Conservation (phyloP, 495 filamentous ascomycete species). For the Hypomontagnella submonticulosa region DNA sequence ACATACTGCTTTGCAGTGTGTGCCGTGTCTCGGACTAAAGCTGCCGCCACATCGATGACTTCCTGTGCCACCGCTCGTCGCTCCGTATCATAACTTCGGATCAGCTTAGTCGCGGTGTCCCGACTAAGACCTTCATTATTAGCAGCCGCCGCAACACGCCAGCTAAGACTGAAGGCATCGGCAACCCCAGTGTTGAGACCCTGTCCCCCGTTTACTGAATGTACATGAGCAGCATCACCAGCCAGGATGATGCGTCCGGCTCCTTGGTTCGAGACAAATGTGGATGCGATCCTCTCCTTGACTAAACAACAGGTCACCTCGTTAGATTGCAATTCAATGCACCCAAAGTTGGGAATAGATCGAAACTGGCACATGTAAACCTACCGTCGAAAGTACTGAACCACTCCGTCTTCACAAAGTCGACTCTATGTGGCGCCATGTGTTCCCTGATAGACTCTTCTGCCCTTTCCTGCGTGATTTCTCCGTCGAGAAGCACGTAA, state of each 20-base stretch:
- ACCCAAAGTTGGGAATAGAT: background rate
- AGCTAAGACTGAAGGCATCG: slow-evolving; percentile 60
- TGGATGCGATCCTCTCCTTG: slow-evolving; percentile 42
- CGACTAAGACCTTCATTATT: slow-evolving; percentile 14
- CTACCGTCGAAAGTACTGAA: slow-evolving; percentile 46
- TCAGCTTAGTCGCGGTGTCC: slow-evolving; percentile 42
- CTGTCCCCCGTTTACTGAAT: slow-evolving; percentile 62
- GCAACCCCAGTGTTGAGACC: slow-evolving; percentile 62
- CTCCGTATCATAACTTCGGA: slow-evolving; percentile 63
- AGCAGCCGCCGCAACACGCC: slow-evolving; percentile 43
- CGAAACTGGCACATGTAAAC: background rate
- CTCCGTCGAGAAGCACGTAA: slow-evolving; percentile 44
- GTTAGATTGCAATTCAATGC: slow-evolving; percentile 1
- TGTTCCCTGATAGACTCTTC: slow-evolving; percentile 43
- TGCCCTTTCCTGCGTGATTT: slow-evolving; percentile 38
- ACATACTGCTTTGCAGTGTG: slow-evolving; percentile 44
- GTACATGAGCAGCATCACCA: slow-evolving; percentile 63
- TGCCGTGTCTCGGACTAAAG: slow-evolving; percentile 39
- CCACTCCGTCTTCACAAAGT: slow-evolving; percentile 44
- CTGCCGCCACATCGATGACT: slow-evolving; percentile 60
- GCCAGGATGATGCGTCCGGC: slow-evolving; percentile 56
- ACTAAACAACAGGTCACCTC: slow-evolving; percentile 21
- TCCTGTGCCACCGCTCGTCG: slow-evolving; percentile 59
- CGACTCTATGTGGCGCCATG: slow-evolving; percentile 39
- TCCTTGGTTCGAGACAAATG: slow-evolving; percentile 38